Conservation (phyloP, 148 eudicot species). For the Chenopodium suecicum region DNA sequence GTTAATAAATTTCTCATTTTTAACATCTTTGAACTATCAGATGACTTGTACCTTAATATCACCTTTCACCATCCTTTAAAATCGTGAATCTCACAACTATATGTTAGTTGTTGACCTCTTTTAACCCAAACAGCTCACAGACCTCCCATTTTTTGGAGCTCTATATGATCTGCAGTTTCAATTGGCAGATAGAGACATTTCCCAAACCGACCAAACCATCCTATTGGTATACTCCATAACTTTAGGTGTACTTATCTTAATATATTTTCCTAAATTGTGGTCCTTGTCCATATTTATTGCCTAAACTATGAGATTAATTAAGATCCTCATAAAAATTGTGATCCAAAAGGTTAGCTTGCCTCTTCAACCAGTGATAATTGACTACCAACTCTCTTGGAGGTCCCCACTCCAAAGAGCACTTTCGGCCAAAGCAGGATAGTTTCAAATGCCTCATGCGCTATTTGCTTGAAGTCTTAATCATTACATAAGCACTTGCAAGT, state of each 20-base stretch:
- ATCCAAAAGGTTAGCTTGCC: constrained; percentile 10
- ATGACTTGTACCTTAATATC: neutral
- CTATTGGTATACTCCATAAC: constrained; percentile 18
- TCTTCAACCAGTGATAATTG: constrained; percentile 13
- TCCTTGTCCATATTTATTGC: constrained; percentile 20
- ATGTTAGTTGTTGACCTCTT: constrained; percentile 5
- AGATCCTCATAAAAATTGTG: constrained; percentile 25
- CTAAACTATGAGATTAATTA: neutral
- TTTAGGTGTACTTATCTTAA: constrained; percentile 6
- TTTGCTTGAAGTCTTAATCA: constrained; percentile 4
- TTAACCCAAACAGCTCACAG: neutral
- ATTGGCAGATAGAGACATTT: constrained; percentile 13
- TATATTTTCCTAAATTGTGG: constrained; percentile 10
- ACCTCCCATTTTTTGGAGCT: neutral
- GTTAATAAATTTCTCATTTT: neutral
- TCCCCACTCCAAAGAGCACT: constrained; percentile 25
- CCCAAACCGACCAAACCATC: constrained; percentile 29
- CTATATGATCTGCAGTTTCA: constrained; percentile 1
- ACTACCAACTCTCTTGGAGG: constrained; percentile 16
- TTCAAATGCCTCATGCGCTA: neutral
- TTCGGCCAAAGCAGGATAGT: constrained; percentile 21
- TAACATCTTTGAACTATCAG: neutral
- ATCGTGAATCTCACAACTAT: neutral
- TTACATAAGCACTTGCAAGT: constrained; percentile 7
- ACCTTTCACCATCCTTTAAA: constrained; percentile 2